These are phyloP conservation scores for Globisporangium parvum DNA, from an alignment of 352 stramenopile species.

Conservation along the genomic window DNA sequence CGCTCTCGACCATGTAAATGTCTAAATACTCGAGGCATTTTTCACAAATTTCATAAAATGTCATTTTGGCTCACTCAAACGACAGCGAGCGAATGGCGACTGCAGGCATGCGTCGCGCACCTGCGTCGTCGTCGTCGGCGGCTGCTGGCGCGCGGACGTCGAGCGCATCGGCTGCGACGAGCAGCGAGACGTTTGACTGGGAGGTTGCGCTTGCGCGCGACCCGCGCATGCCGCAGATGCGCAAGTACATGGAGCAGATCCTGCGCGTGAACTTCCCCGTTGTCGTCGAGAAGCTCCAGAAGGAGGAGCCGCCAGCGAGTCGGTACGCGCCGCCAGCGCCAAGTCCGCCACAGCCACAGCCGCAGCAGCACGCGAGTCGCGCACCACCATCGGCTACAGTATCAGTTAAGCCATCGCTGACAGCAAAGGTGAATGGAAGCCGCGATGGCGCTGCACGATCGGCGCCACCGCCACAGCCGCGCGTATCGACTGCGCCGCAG, in stretches of 20 bases:
- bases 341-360: neutral
- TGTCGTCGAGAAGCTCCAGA: neutral
- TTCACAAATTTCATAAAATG: no score
- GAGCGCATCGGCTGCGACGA: neutral
- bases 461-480: no score
- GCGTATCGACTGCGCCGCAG: no score
- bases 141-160: no score
- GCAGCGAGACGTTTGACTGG: conserved; percentile 21
- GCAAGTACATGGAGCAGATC: conserved; percentile 22
- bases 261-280: conserved; percentile 16
- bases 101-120: no score
- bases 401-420: neutral
- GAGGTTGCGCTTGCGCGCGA: conserved; percentile 24
- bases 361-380: neutral
- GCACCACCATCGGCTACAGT: neutral
- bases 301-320: conserved; percentile 3
- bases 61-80: no score
- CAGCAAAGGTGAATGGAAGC: neutral
- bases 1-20: no score
- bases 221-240: conserved; percentile 16
- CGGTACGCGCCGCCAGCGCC: neutral
- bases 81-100: no score
- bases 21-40: no score
- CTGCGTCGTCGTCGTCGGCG: no score
- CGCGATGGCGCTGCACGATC: neutral